Evolutionary conservation across 176 grass and related monocot species (phyloP).

Genomic region (Thinopyrum elongatum): DNA sequence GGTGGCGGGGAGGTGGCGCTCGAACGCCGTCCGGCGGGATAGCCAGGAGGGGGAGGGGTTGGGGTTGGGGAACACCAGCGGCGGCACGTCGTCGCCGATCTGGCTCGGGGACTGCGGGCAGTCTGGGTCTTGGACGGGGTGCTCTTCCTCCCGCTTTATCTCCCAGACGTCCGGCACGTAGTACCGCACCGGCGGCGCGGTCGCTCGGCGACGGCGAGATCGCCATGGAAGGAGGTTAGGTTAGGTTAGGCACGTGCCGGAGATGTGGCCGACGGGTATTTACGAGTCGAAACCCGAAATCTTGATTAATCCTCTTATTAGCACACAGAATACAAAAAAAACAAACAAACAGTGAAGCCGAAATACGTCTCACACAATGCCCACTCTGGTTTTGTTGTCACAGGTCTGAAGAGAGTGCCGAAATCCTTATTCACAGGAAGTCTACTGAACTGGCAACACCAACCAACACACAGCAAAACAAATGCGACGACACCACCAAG

Average conservation of each 20-base stretch:
- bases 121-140: background rate
- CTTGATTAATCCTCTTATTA: background rate
- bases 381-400: background rate
- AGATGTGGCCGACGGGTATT: too few relatives aligned
- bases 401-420: background rate
- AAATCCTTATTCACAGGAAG: background rate
- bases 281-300: too few relatives aligned
- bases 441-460: background rate
- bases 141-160: background rate
- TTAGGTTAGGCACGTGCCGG: too few relatives aligned
- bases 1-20: background rate
- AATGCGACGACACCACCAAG: background rate
- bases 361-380: background rate
- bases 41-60: background rate
- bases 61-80: background rate
- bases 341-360: background rate
- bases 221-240: background rate
- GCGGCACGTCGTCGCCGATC: background rate
- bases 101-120: background rate
- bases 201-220: background rate
- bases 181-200: background rate
- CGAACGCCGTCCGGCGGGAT: background rate
- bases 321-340: background rate
- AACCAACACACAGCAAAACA: constrained; percentile 36
- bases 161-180: background rate